A percentile compares a stretch with the other conserved stretches of the same genome.
Evolutionary conservation across 345 rosid species (phyloP).

Genomic region (Garcia nutans): DNA sequence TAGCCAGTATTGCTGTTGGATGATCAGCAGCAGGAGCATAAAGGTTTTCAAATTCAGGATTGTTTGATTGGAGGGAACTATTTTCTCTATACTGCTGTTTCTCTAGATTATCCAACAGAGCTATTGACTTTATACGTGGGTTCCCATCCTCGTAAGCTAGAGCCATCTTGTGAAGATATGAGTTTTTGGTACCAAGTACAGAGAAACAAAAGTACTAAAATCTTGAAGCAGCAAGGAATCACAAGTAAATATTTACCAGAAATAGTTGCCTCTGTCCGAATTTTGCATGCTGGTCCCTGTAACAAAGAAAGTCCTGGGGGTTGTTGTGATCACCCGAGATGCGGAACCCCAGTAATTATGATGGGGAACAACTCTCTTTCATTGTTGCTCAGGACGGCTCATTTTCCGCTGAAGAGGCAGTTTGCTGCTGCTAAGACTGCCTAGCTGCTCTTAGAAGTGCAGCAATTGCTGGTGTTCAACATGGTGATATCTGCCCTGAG

Average conservation of each 20-base stretch:
- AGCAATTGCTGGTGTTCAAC: constrained; percentile 51
- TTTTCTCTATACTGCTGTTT: constrained; percentile 43
- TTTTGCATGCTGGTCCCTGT: constrained; percentile 57
- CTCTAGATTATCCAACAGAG: constrained; percentile 36
- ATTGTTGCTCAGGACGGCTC: constrained; percentile 41
- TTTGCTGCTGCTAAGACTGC: constrained; percentile 57
- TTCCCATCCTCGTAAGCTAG: constrained; percentile 58
- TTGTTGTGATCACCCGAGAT: constrained; percentile 57
- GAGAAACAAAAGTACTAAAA: constrained; percentile 60
- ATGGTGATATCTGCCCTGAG: constrained; percentile 63
- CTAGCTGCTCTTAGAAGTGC: constrained; percentile 51
- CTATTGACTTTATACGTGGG: constrained; percentile 49
- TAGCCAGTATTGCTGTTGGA: constrained; percentile 43
- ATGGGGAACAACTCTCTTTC: constrained; percentile 54
- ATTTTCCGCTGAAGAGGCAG: constrained; percentile 46
- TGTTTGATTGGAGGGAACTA: constrained; percentile 42
- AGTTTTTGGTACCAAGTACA: constrained; percentile 69
- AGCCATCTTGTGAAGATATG: constrained; percentile 70
- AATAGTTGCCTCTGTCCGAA: constrained; percentile 49
- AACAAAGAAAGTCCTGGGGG: constrained; percentile 45
- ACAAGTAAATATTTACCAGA: constrained; percentile 50
- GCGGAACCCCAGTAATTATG: constrained; percentile 64
- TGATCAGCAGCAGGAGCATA: constrained; percentile 44
- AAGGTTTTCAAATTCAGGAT: constrained; percentile 49
- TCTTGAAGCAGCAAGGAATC: constrained; percentile 47